Conservation (phyloP, 164 flowering plant genomes). For the Saururus chinensis region DNA sequence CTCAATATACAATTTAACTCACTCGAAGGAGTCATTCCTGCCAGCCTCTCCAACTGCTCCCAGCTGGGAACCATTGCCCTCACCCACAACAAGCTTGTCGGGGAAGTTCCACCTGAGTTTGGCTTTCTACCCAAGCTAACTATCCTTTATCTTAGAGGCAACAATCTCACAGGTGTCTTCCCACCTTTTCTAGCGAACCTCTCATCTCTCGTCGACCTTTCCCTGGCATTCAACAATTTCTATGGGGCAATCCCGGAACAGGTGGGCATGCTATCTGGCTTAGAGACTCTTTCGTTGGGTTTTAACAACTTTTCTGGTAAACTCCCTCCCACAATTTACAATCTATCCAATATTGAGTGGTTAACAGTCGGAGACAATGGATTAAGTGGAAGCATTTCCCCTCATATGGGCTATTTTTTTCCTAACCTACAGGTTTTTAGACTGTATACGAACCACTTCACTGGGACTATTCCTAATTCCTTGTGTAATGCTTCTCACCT, state of each 20-base stretch:
- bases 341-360: neutral
- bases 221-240: neutral
- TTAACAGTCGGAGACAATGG: neutral
- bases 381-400: constrained; percentile 15
- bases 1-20: neutral
- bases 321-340: neutral
- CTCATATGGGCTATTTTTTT: constrained; percentile 11
- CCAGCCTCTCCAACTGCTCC: constrained; percentile 1
- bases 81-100: neutral
- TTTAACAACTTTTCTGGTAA: neutral
- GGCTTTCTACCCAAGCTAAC: neutral
- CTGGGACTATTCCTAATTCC: constrained; percentile 37
- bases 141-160: constrained; percentile 1
- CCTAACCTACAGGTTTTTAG: constrained; percentile 23
- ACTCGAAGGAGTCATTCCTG: constrained; percentile 2
- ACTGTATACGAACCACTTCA: constrained; percentile 21
- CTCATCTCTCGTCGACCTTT: neutral
- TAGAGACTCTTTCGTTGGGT: neutral
- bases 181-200: constrained; percentile 18
- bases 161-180: constrained; percentile 11
- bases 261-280: neutral
- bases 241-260: neutral
- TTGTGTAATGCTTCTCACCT: constrained; percentile 31
- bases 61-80: neutral
- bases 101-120: constrained; percentile 8